Conservation (phyloP, 2,329 filamentous ascomycete species). For the Dryadomyces sulphureus region DNA sequence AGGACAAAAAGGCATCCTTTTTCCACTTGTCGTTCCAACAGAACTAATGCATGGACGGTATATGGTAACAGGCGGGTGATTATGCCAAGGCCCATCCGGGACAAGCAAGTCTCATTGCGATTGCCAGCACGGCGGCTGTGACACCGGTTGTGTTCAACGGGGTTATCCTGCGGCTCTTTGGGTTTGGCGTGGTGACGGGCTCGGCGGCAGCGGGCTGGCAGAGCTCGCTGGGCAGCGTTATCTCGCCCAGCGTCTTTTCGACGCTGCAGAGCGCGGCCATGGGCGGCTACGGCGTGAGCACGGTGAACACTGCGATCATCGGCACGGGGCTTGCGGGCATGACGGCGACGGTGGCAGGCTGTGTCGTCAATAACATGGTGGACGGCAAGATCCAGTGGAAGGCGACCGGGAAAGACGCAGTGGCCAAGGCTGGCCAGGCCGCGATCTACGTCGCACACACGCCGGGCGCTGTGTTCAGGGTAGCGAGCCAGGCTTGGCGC, state of each 20-base stretch:
- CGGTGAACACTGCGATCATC: neutral
- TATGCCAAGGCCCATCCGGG: neutral
- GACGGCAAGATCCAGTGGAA: too few species aligned
- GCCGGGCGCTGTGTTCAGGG: too few species aligned
- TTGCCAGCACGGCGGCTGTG: neutral
- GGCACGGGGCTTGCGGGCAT: neutral
- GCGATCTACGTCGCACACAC: too few species aligned
- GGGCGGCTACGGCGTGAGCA: constrained; percentile 14
- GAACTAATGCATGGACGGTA: too few species aligned
- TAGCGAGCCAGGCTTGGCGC: too few species aligned
- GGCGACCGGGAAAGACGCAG: too few species aligned
- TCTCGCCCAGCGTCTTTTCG: constrained; percentile 13
- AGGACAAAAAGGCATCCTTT: too few species aligned
- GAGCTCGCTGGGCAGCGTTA: constrained; percentile 16
- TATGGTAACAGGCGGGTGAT: too few species aligned
- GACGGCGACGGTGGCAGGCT: neutral
- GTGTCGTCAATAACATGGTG: neutral
- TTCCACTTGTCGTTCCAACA: too few species aligned
- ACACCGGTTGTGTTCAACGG: neutral
- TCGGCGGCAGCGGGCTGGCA: constrained; percentile 15
- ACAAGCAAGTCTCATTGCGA: neutral
- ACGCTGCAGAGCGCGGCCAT: constrained; percentile 18
- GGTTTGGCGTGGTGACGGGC: neutral
- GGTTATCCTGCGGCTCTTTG: neutral
- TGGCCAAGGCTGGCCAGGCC: too few species aligned